Evolutionary conservation across 2,329 filamentous ascomycete genomes (phyloP), one percentile per base, ranked within the genome.

Genomic region (Blastomyces silverae): DNA sequence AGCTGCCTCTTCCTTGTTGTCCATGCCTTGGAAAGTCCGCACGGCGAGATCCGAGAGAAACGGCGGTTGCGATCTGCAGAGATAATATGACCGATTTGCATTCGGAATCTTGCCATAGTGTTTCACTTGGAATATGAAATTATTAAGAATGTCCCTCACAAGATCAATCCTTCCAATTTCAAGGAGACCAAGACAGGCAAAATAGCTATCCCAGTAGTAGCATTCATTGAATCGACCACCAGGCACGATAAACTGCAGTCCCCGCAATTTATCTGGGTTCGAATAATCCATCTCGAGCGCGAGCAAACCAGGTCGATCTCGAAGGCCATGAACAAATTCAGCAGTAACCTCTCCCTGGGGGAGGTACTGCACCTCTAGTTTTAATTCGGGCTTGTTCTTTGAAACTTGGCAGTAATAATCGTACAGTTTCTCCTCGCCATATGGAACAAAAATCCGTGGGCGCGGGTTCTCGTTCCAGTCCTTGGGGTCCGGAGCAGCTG

Each of bases 81-180:
- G 85, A 73, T 95, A 95, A 81, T 96, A 96, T 0, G 90, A 91
- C 55, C 91, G 84, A 62, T 91, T 96, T 50, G 91, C 91, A 76
- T 95, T 96, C 68, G 95, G 84, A 66, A 95, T 93, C 79, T 95
- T 95, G 72, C 90, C 90, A 73, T 95, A 96, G 76, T 95, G 90
- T 73, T 89, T 85, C 76, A 96, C 94, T 78, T 89, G 92, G 80
- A 96, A 96, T 76, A 89, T 91, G 75, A 95, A 95, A 79, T 96
- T 92, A 70, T 84, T 83, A 61, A 95, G 90, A 89, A 95, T 95
- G 57, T 87, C 83, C 79, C 93, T 92, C 70, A 90, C 89, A 58
- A 94, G 79, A 70, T 93, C 84, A 25, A 89, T 85, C 67, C 88
- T 86, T 72, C 91, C 88, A 72, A 90, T 89, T 69, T 90, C 84